Conservation (phyloP, 2,329 filamentous ascomycete genomes). For the Fusarium marasasianum region DNA sequence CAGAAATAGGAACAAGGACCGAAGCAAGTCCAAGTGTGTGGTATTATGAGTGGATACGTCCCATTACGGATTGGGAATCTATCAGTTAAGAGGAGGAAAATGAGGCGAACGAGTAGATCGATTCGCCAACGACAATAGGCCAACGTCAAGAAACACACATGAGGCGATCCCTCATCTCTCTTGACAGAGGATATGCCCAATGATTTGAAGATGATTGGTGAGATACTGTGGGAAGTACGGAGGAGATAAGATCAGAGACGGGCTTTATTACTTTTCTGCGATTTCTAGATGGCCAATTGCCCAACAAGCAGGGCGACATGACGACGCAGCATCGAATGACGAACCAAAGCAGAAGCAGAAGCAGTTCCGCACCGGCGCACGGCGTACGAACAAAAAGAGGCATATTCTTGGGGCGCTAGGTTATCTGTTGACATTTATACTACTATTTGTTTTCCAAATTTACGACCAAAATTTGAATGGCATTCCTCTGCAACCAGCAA, state of each 20-base stretch:
- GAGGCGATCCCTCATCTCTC: slow-evolving; percentile 38
- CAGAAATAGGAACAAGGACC: slow-evolving; percentile 48
- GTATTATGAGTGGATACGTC: slow-evolving; percentile 49
- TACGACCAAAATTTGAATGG: slow-evolving; percentile 32
- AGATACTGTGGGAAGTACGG: slow-evolving; percentile 36
- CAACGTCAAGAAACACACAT: slow-evolving; percentile 30
- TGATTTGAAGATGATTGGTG: slow-evolving; percentile 38
- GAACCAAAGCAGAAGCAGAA: slow-evolving; percentile 46
- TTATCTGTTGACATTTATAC: slow-evolving; percentile 49
- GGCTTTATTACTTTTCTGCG: slow-evolving; percentile 40
- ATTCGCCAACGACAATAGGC: slow-evolving; percentile 25
- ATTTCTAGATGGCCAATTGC: slow-evolving; percentile 42
- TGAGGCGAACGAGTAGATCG: slow-evolving; percentile 23
- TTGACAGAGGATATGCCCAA: slow-evolving; percentile 34
- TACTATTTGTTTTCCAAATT: slow-evolving; percentile 39
- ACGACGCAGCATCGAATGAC: slow-evolving; percentile 48
- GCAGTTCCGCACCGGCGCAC: slow-evolving; percentile 51
- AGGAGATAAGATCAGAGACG: slow-evolving; percentile 23
- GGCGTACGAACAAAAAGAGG: slow-evolving; percentile 52
- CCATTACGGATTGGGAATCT: neutral
- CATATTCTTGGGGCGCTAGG: slow-evolving; percentile 51
- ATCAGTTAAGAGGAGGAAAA: slow-evolving; percentile 29
- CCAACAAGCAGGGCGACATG: slow-evolving; percentile 42
- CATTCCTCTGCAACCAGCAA: slow-evolving; percentile 13
- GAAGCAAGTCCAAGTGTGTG: slow-evolving; percentile 51